Percentiles rank a stretch among this genome's conserved stretches.
Conservation (phyloP, 2,329 filamentous ascomycete genomes). For the Zalaria sp. region DNA sequence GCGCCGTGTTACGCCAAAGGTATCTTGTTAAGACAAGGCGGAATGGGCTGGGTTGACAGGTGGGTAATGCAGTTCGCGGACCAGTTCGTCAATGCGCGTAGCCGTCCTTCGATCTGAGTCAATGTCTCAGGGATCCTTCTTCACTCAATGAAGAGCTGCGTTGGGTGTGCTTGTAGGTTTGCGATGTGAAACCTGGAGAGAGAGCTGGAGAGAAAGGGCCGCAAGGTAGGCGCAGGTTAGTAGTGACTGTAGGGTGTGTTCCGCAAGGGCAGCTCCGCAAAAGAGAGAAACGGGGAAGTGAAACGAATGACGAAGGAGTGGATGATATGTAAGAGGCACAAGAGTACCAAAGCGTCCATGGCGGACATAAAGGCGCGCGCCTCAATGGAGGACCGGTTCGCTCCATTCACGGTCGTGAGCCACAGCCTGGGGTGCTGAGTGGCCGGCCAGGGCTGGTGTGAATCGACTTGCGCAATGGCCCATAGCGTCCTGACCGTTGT, state of each 20-base stretch:
- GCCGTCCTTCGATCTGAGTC: background rate
- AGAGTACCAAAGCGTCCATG: background rate
- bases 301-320: background rate
- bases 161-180: too few species aligned
- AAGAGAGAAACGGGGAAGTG: background rate
- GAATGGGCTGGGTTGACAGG: background rate
- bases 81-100: background rate
- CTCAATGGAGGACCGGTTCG: background rate
- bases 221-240: background rate
- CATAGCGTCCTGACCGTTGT: background rate
- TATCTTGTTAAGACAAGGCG: background rate
- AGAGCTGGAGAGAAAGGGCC: too few species aligned
- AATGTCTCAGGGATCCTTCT: background rate
- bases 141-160: too few species aligned
- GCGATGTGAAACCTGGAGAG: too few species aligned
- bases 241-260: background rate
- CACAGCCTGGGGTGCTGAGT: background rate
- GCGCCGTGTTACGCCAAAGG: too few species aligned
- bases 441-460: background rate
- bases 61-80: background rate
- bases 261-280: background rate
- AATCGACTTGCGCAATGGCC: background rate
- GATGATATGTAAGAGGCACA: background rate
- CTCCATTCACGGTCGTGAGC: background rate
- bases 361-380: background rate